A percentile compares a stretch with the other conserved stretches of the same genome.
Evolutionary conservation across 345 rosid species (phyloP).

Genomic region (Lepidium didymum): DNA sequence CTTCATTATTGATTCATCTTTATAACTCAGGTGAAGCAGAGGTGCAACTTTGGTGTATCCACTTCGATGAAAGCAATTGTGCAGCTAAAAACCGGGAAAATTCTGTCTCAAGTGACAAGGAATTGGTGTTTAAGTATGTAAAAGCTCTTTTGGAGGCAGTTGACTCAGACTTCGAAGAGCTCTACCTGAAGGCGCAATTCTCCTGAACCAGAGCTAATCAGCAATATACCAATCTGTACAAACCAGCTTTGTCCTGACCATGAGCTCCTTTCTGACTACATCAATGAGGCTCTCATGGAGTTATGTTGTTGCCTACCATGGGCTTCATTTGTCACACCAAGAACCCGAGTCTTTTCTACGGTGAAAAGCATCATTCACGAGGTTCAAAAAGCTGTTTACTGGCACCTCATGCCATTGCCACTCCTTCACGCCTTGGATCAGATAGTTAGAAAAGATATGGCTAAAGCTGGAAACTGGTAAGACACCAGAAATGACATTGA

Average conservation of each 20-base stretch:
- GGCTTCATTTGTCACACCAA: constrained; percentile 44
- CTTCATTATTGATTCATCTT: constrained; percentile 14
- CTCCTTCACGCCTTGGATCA: constrained; percentile 69
- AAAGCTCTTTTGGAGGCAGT: constrained; percentile 49
- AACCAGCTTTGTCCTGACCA: constrained; percentile 51
- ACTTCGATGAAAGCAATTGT: constrained; percentile 48
- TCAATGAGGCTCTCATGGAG: constrained; percentile 73
- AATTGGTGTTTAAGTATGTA: constrained; percentile 43
- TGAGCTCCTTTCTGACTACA: constrained; percentile 68
- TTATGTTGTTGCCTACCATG: constrained; percentile 53
- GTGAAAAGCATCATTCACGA: constrained; percentile 41
- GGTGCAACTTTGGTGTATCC: constrained; percentile 55
- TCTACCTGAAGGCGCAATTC: constrained; percentile 55
- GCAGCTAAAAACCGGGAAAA: constrained; percentile 12
- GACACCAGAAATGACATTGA: constrained; percentile 50
- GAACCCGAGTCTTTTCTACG: constrained; percentile 42
- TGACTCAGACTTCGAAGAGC: constrained; percentile 55
- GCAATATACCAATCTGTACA: constrained; percentile 50
- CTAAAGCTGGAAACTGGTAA: constrained; percentile 69
- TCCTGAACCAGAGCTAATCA: constrained; percentile 55
- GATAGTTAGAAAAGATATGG: constrained; percentile 73
- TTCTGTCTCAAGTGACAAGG: constrained; percentile 39
- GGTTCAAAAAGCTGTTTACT: constrained; percentile 59
- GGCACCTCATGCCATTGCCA: constrained; percentile 66
- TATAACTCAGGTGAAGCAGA: constrained; percentile 44